These are phyloP conservation scores for Butyriboletus loyo DNA, from an alignment of 768 basidiomycete genomes.

Conservation along the genomic window DNA sequence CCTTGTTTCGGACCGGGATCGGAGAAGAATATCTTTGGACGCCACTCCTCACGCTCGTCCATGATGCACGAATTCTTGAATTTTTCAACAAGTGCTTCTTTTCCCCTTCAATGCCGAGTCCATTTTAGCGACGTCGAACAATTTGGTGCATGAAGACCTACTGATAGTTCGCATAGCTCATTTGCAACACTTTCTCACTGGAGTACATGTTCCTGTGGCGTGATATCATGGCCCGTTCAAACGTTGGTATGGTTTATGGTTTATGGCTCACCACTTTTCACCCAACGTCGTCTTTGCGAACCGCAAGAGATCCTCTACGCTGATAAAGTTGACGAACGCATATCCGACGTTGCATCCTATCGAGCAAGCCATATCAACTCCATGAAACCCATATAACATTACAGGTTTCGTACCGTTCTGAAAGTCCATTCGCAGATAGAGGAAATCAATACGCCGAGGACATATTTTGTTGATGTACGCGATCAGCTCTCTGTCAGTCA, in stretches of 20 bases:
- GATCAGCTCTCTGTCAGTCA: slow-evolving; percentile 72
- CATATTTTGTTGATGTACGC: slow-evolving; percentile 68
- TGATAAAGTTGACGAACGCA: slow-evolving; percentile 90
- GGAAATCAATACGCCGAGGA: slow-evolving; percentile 76
- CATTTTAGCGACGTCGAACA: slow-evolving; percentile 7
- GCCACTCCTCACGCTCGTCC: slow-evolving; percentile 81
- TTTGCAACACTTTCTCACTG: slow-evolving; percentile 85
- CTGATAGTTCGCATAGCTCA: slow-evolving; percentile 94
- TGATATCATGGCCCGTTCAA: slow-evolving; percentile 2
- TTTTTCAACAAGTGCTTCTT: slow-evolving; percentile 86
- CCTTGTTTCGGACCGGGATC: slow-evolving; percentile 68
- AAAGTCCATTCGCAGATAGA: slow-evolving; percentile 87
- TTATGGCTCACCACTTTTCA: slow-evolving; percentile 65
- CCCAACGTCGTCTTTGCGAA: slow-evolving; percentile 77
- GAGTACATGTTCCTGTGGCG: slow-evolving; percentile 81
- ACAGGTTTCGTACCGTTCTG: slow-evolving; percentile 55
- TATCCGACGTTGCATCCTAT: slow-evolving; percentile 76
- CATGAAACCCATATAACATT: background rate
- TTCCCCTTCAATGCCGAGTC: slow-evolving; percentile 52
- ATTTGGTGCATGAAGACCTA: slow-evolving; percentile 37
- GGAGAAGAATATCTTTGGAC: slow-evolving; percentile 82
- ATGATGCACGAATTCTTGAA: slow-evolving; percentile 91
- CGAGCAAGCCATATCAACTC: slow-evolving; percentile 1
- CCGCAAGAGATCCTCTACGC: slow-evolving; percentile 66
- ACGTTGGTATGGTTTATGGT: background rate